Percentiles rank a stretch among this genome's conserved stretches.
These are phyloP conservation scores for Lactifluus pinguis DNA, from an alignment of 768 basidiomycete genomes.

Conservation along the genomic window DNA sequence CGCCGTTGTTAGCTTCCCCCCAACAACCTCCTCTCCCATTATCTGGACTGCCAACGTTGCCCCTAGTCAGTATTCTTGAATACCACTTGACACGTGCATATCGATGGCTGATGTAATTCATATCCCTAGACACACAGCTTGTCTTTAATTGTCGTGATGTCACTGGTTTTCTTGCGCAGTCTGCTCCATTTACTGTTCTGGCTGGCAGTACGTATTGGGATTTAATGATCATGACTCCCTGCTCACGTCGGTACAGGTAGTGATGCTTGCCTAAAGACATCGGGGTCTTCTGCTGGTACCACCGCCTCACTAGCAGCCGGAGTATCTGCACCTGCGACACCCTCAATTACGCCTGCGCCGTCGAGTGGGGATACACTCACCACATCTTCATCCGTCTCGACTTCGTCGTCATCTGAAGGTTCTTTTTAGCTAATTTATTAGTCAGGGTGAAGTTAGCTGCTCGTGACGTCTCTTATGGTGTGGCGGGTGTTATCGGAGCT, in stretches of 20 bases:
- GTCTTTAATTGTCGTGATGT: slow-evolving; percentile 48
- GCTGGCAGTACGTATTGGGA: slow-evolving; percentile 22
- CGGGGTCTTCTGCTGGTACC: background rate
- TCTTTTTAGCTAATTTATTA: background rate
- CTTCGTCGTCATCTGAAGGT: background rate
- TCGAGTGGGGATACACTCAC: too few species aligned
- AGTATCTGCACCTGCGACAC: background rate
- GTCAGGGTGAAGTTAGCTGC: slow-evolving; percentile 21
- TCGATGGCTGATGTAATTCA: background rate
- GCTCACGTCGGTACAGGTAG: slow-evolving; percentile 22
- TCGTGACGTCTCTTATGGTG: slow-evolving; percentile 21
- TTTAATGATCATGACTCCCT: background rate
- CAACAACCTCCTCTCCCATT: too few species aligned
- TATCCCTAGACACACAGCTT: background rate
- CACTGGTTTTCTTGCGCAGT: slow-evolving; percentile 41
- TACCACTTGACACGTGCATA: background rate
- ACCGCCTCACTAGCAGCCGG: background rate
- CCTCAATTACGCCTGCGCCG: too few species aligned
- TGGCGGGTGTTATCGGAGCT: slow-evolving; percentile 9
- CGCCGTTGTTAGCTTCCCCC: too few species aligned
- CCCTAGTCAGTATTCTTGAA: slow-evolving; percentile 29
- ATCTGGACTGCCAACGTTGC: slow-evolving; percentile 5
- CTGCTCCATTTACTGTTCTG: slow-evolving; percentile 43
- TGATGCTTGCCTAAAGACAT: slow-evolving; percentile 29
- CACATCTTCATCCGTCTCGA: too few species aligned